Conservation (phyloP, 179 eudicot genomes). For the Silene coronaria region DNA sequence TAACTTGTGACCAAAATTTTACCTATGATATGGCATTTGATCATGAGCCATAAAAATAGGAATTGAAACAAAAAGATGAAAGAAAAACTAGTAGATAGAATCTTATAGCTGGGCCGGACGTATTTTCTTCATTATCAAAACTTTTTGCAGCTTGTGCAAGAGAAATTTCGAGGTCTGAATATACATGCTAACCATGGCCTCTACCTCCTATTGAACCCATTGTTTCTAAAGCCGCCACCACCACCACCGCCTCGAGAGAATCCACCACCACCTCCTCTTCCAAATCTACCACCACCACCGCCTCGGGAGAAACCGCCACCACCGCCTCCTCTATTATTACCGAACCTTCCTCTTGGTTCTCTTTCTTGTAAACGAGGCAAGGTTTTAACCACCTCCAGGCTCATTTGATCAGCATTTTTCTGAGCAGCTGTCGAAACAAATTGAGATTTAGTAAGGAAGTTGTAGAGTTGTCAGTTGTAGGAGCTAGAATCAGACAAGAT, state of each 20-base stretch:
- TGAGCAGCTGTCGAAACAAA: slow-evolving; percentile 34
- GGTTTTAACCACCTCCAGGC: slow-evolving; percentile 55
- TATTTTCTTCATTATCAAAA: slow-evolving; percentile 12
- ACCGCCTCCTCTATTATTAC: slow-evolving; percentile 33
- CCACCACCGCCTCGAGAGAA: slow-evolving; percentile 29
- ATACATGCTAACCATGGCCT: slow-evolving; percentile 21
- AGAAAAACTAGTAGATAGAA: background rate
- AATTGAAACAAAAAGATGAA: background rate
- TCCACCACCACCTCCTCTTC: slow-evolving; percentile 34
- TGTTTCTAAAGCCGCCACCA: slow-evolving; percentile 23
- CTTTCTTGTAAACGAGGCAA: slow-evolving; percentile 66
- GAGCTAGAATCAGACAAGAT: background rate
- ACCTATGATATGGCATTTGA: background rate
- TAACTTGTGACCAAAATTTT: background rate
- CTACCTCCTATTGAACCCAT: slow-evolving; percentile 23
- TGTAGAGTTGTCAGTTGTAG: background rate
- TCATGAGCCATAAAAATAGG: background rate
- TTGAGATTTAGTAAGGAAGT: background rate
- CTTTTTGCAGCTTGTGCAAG: slow-evolving; percentile 8
- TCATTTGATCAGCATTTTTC: slow-evolving; percentile 66
- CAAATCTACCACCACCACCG: slow-evolving; percentile 35
- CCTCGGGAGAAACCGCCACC: slow-evolving; percentile 29
- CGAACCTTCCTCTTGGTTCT: slow-evolving; percentile 54
- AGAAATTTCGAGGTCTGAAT: background rate
- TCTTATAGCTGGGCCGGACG: background rate